A percentile compares a stretch with the other conserved stretches of the same genome.
These are phyloP conservation scores for Polychaeton citri DNA, from an alignment of 2,329 filamentous ascomycete genomes.

Conservation along the genomic window DNA sequence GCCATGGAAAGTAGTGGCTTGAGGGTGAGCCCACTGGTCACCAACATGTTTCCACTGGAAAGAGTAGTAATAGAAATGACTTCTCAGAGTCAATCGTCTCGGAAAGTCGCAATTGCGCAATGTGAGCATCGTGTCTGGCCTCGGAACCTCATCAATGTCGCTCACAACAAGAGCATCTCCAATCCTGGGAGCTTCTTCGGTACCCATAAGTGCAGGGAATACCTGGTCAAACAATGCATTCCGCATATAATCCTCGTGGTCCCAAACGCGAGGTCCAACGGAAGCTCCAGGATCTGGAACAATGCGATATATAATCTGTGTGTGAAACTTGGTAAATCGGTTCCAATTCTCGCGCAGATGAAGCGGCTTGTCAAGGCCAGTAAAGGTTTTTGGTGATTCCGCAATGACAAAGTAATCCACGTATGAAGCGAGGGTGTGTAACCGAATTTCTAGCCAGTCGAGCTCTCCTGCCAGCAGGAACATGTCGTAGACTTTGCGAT, in stretches of 20 bases:
- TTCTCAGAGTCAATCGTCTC: slow-evolving; percentile 14
- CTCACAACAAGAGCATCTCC: slow-evolving; percentile 47
- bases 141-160: slow-evolving; percentile 48
- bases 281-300: slow-evolving; percentile 30
- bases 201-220: slow-evolving; percentile 34
- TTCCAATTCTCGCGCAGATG: slow-evolving; percentile 40
- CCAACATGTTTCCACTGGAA: slow-evolving; percentile 19
- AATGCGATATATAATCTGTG: slow-evolving; percentile 49
- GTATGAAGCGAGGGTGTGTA: slow-evolving; percentile 42
- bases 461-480: slow-evolving; percentile 51
- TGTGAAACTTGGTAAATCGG: slow-evolving; percentile 38
- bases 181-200: slow-evolving; percentile 25
- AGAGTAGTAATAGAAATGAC: slow-evolving; percentile 17
- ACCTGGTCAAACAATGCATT: slow-evolving; percentile 47
- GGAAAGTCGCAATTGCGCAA: slow-evolving; percentile 15
- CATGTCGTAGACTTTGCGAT: slow-evolving; percentile 47
- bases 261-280: slow-evolving; percentile 32
- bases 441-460: slow-evolving; percentile 52
- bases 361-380: slow-evolving; percentile 42
- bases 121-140: slow-evolving; percentile 12
- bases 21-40: slow-evolving; percentile 42
- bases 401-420: slow-evolving; percentile 55
- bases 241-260: slow-evolving; percentile 40
- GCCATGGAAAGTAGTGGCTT: slow-evolving; percentile 44
- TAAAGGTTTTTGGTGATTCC: slow-evolving; percentile 47